phyloP scores from a whole-genome alignment of 805 yeast species.

The Kodamaea laetipori region DNA sequence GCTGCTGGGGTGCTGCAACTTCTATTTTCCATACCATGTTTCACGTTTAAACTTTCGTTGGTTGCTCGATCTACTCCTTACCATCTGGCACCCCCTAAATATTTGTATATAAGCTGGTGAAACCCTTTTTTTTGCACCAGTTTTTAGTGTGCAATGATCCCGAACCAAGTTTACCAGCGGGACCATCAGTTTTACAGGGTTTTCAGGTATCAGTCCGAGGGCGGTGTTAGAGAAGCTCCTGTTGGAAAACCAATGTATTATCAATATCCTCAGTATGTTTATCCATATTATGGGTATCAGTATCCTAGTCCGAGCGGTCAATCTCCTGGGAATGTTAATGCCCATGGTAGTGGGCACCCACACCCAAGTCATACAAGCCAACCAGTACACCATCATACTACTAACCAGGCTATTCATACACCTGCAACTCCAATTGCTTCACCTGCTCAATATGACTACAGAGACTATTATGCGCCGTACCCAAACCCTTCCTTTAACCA shows the following conservation, averaged over 20 bases:
- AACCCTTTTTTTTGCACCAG: neutral
- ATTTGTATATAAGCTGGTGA: neutral
- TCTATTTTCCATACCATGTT: constrained; percentile 7
- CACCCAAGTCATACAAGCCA: neutral
- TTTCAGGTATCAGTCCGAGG: constrained; percentile 3
- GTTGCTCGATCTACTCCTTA: constrained; percentile 12
- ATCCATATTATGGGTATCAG: neutral
- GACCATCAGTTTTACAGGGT: constrained; percentile 8
- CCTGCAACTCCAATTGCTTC: constrained; percentile 3
- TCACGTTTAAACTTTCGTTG: constrained; percentile 8
- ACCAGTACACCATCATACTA: too few species aligned
- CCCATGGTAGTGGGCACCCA: neutral
- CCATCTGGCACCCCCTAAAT: constrained; percentile 3
- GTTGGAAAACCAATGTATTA: too few species aligned
- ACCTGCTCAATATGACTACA: constrained; percentile 1
- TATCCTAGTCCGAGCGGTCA: too few species aligned
- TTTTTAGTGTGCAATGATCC: constrained; percentile 5
- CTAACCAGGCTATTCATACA: constrained; percentile 1
- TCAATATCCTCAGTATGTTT: constrained; percentile 6
- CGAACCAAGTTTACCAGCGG: constrained; percentile 2
- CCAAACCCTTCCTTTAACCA: constrained; percentile 7
- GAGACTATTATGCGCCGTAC: constrained; percentile 6
- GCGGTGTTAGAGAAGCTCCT: too few species aligned
- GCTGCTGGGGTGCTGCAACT: neutral
- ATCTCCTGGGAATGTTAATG: neutral